Evolutionary conservation across 495 filamentous ascomycete species (phyloP).

Genomic region (Penicillium longicatenatum): DNA sequence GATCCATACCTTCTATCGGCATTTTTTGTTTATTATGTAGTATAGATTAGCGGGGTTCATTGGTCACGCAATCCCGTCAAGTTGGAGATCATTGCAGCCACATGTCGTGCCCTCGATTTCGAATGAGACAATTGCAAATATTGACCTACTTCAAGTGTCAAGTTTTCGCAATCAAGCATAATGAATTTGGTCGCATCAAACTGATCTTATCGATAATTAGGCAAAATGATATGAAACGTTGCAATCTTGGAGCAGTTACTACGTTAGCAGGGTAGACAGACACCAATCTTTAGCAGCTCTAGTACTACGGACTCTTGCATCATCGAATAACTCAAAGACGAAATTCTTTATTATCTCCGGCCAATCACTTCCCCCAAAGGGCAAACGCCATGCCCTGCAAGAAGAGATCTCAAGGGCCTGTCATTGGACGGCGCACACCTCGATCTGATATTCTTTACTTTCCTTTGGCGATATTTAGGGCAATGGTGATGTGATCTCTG

Average conservation of each 20-base stretch:
- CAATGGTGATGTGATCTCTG: background rate
- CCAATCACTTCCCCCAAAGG: background rate
- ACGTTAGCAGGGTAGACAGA: too few relatives aligned
- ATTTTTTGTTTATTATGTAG: conserved; percentile 2
- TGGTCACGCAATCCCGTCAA: conserved; percentile 11
- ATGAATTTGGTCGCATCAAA: too few relatives aligned
- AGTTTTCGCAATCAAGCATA: background rate
- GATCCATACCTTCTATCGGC: too few relatives aligned
- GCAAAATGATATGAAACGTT: background rate
- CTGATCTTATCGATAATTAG: too few relatives aligned
- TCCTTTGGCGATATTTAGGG: background rate
- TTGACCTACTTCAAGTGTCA: background rate
- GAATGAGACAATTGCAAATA: conserved; percentile 11
- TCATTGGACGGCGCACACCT: background rate
- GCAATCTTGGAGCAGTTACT: background rate
- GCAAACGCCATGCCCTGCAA: background rate
- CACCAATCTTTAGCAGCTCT: too few relatives aligned
- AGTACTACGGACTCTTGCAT: too few relatives aligned
- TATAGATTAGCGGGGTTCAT: background rate
- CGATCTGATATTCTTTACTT: background rate
- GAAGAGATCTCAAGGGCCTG: too few relatives aligned
- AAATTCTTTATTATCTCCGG: background rate
- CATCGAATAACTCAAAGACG: background rate
- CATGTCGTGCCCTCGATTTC: conserved; percentile 12
- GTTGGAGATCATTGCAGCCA: background rate